These are phyloP conservation scores for Ceriops decandra DNA, from an alignment of 345 rosid genomes.

Conservation along the genomic window DNA sequence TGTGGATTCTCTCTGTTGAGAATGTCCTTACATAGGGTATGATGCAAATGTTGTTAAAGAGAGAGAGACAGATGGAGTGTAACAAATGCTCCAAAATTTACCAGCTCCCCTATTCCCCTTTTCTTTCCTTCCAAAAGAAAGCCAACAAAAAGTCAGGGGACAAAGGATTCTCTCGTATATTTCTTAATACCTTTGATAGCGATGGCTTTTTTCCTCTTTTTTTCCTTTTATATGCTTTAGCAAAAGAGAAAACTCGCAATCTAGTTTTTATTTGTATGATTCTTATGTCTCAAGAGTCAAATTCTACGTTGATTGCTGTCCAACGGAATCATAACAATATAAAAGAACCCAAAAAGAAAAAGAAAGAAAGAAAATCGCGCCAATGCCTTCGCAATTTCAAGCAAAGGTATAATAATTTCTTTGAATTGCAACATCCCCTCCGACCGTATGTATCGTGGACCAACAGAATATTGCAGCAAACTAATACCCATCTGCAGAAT, in stretches of 20 bases:
- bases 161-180: constrained; percentile 25
- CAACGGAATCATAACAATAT: neutral
- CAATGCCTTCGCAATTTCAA: constrained; percentile 23
- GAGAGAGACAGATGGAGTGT: constrained; percentile 13
- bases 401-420: neutral
- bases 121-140: constrained; percentile 33
- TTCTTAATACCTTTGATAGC: constrained; percentile 20
- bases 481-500: neutral
- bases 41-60: constrained; percentile 16
- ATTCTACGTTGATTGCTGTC: constrained; percentile 16
- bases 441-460: neutral
- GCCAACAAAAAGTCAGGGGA: constrained; percentile 28
- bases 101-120: constrained; percentile 20
- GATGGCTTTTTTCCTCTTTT: constrained; percentile 6
- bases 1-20: neutral
- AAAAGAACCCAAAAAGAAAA: neutral
- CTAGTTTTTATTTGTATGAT: constrained; percentile 13
- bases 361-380: constrained; percentile 3
- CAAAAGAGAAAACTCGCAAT: neutral
- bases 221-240: neutral
- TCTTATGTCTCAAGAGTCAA: constrained; percentile 20
- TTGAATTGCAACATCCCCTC: neutral
- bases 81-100: constrained; percentile 22
- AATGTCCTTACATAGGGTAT: constrained; percentile 11
- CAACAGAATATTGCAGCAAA: neutral